Base-by-base conservation (phyloP, 2,329 filamentous ascomycete genomes). In the Cercospora janseana region DNA sequence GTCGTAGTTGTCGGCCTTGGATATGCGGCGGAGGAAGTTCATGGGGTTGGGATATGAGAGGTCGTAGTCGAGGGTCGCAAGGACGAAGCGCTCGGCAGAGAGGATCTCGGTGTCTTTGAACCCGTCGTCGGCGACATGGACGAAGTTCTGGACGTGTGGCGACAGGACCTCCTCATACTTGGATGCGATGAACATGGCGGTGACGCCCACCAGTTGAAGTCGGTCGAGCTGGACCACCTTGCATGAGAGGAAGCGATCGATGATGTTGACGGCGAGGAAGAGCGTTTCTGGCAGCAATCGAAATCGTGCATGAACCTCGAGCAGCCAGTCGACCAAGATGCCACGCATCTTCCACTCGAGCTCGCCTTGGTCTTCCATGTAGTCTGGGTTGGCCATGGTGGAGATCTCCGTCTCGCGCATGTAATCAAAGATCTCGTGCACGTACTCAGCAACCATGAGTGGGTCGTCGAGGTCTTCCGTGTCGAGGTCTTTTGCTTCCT, bases 121-220 rank as follows among this genome's bases (percentile, higher is more conserved):
- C 49, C 92, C 93, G 70, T 97, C 90, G 65, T 98, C 93, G 66
- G 93, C 90, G 62, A 98, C 91, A 65, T 95, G 89, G 63, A 88
- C 88, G 78, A 98, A 98, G 79, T 96, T 96, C 69, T 87, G 86
- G 29, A 98, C 91, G 62, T 97, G 92, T 37, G 93, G 93, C 8
- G 93, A 97, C 43, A 98, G 81, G 42, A 98, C 91, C 70, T 98
- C 93, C 72, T 98, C 92, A 69, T 97, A 98, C 76, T 98, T 98
- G 66, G 92, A 94, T 9, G 93, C 93, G 66, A 97, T 95, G 76
- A 97, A 97, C 93, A 98, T 97, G 70, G 92, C 93, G 18, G 93
- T 95, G 65, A 97, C 91, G 65, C 93, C 93, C 51, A 98, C 93
- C 6, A 98, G 81, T 73, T 98, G 93, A 4, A 98, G 84, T 55